A percentile compares a stretch with the other conserved stretches of the same genome.
These are phyloP conservation scores for Phytophthora cryptogea DNA, from an alignment of 352 stramenopile species.

Conservation along the genomic window DNA sequence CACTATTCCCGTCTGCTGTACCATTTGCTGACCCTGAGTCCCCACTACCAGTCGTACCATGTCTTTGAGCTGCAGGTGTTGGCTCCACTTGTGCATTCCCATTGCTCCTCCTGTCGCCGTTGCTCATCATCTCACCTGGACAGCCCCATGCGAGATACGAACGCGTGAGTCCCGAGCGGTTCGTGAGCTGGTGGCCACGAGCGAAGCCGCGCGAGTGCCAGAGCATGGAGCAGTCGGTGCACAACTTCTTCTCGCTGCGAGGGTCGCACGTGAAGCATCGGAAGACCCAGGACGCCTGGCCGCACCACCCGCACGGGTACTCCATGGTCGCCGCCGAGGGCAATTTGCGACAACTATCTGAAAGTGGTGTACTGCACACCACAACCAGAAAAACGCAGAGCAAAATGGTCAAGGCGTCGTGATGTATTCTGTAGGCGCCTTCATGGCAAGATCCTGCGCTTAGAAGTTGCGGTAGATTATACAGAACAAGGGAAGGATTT, in stretches of 20 bases:
- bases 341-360: slow-evolving; percentile 18
- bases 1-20: neutral
- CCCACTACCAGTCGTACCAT: neutral
- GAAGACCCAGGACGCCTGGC: slow-evolving; percentile 29
- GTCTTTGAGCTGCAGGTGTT: neutral
- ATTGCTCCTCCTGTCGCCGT: neutral
- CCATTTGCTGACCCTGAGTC: neutral
- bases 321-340: neutral
- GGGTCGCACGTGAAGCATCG: slow-evolving; percentile 47
- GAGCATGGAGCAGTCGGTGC: slow-evolving; percentile 27
- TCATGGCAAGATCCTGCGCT: neutral
- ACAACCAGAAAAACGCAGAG: slow-evolving; percentile 3
- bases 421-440: neutral
- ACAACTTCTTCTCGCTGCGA: slow-evolving; percentile 36
- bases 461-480: slow-evolving; percentile 1
- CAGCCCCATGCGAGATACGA: slow-evolving; percentile 31
- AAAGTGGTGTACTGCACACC: slow-evolving; percentile 4
- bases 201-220: slow-evolving; percentile 51
- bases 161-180: slow-evolving; percentile 19
- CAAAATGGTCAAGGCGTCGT: neutral
- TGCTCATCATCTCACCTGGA: neutral
- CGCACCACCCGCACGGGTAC: slow-evolving; percentile 42
- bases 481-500: neutral
- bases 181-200: slow-evolving; percentile 39
- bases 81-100: slow-evolving; percentile 1